A percentile compares a stretch with the other conserved stretches of the same genome.
These are phyloP conservation scores for Picea abies DNA, from an alignment of 83 land plant genomes.

Conservation along the genomic window DNA sequence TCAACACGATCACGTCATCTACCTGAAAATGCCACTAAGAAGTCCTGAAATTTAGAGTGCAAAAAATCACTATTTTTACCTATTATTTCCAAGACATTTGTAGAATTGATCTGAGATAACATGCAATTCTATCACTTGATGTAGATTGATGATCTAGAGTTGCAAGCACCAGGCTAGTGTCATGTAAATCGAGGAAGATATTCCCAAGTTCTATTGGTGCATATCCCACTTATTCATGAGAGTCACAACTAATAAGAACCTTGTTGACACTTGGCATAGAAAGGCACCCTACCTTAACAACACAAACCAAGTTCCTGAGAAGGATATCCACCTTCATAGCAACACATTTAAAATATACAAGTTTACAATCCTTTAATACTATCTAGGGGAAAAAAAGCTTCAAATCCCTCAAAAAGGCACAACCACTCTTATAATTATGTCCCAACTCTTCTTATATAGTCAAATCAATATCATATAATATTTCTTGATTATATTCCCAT, in stretches of 20 bases:
- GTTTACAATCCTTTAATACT: constrained; percentile 35
- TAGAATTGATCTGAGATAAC: too few species aligned
- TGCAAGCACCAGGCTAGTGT: constrained; percentile 27
- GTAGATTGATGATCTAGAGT: constrained; percentile 13
- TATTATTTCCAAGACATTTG: neutral
- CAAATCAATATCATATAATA: constrained; percentile 13
- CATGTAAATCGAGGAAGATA: constrained; percentile 11
- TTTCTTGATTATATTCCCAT: constrained; percentile 7
- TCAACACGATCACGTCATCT: constrained; percentile 24
- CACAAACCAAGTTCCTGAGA: constrained; percentile 17
- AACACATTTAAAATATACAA: constrained; percentile 29
- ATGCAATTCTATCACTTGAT: neutral
- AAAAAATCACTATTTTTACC: constrained; percentile 24
- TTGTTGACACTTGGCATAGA: neutral
- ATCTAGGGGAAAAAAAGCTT: constrained; percentile 38
- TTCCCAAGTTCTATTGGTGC: constrained; percentile 15
- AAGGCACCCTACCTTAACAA: constrained; percentile 14
- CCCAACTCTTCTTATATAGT: constrained; percentile 18
- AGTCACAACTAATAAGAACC: constrained; percentile 25
- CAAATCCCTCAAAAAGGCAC: constrained; percentile 30
- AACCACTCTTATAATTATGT: constrained; percentile 18
- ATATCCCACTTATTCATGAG: constrained; percentile 16
- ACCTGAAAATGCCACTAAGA: constrained; percentile 22
- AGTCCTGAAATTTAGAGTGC: constrained; percentile 29
- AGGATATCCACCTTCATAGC: constrained; percentile 27